Base-by-base conservation (phyloP, 2,329 filamentous ascomycete species). In the Leptodontidium sp. region DNA sequence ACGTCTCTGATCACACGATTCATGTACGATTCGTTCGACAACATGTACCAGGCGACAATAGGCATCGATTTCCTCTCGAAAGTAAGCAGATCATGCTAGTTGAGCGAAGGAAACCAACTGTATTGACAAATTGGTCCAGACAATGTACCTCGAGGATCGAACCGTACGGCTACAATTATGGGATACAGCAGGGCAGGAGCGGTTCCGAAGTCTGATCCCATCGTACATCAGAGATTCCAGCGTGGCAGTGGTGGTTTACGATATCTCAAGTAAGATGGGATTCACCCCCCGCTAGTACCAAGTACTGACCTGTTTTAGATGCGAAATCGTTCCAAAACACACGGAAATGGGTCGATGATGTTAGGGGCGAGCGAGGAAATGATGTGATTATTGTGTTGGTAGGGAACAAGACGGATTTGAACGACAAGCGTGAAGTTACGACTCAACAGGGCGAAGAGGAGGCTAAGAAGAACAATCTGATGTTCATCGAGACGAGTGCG, bases 21-120 rank as follows among this genome's bases (percentile, higher is more conserved):
- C 86, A 99, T 99, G 96, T 99, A 99, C 87, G 96, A 99, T 83
- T 98, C 96, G 59, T 99, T 99, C 86, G 96, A 99, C 86, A 98
- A 97, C 84, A 98, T 95, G 87, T 99, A 99, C 84, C 96, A 99
- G 83, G 96, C 96, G 68, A 99, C 96, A 49, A 98, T 99, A 79
- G 96, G 96, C 79, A 99, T 99, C 84, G 96, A 99, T 83, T 99
- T 99, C 80, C 89, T 99, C 75, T 98, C 94, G 78, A 99, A 99
- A 91, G 93, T 93, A 85, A 80, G 82, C 58, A 68, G n/a, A 32
- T 49, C 49, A 55, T 61, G 40, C 24, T 17, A 59, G 68, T 61
- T 61, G 67, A 61, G 59, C 45, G 21, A 11, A 35, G 15, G 32
- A 26, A 14, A 53, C 8, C 59, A 14, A 53, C 8, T 57, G 9